Base-by-base conservation (phyloP, 257 asterid genomes). In the Capsicum pubescens region DNA sequence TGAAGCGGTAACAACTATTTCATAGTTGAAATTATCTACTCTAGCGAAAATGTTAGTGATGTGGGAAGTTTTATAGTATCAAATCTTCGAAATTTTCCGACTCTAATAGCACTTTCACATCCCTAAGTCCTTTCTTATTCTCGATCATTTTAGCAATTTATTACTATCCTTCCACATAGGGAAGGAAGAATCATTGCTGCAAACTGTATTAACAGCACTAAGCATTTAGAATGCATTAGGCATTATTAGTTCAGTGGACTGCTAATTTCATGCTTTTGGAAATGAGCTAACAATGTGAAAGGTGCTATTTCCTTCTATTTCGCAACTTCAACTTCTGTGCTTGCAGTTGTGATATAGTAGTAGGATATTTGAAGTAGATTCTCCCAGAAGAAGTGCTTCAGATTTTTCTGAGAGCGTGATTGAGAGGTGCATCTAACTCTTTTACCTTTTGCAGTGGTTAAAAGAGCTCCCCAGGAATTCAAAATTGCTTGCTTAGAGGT, bases 381-480 rank as follows among this genome's bases (percentile, higher is more conserved):
- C 46, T 46, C 76, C 61, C 19, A 1, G 84, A 60, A 81, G 58
- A 46, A 15, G 32, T 11, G 8, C 84, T 63, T 82, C 42, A n/a
- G 58, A 77, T 77, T 2, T 32, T 77, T 26, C 82, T 52, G 8
- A 9, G 44, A 77, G 11, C 2, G 26, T 77, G 64, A 77, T 7
- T 77, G 64, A 14, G 19, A 26, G 64, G 2, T 77, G 50, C 50
- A 77, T 85, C 82, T 69, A 71, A 69, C 55, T 83, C 26, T 70
- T 88, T 87, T 71, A 77, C 70, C 86, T 81, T 90, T 82, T 91
- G 91, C 97, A 97, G 99, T 97, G 87, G 95, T 97, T 84, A 88
- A 93, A 91, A 92, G 98, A 93, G 94, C 98, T 84, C 99, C 99
- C 8, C 99, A 97, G 55, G 99, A 93, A 86, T 97, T 97, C 89